Base-by-base conservation (phyloP, 2,329 filamentous ascomycete species). In the Diplodia seriata region DNA sequence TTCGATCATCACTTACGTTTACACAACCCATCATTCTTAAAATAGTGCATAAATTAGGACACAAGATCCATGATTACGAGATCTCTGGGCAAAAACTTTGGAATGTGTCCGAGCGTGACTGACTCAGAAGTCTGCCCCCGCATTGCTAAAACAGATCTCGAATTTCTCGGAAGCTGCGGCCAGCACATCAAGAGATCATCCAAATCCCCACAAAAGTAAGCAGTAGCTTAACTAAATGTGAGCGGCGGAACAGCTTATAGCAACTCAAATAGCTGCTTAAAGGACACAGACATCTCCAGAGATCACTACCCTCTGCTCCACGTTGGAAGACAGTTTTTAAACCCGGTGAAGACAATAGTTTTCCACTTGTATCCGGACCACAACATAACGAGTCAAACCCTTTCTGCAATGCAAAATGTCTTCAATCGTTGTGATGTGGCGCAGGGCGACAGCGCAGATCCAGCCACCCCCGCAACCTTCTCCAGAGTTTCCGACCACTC, bases 401-500 rank as follows among this genome's bases (percentile, higher is more conserved):
- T 14, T 18, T 26, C n/a, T 9, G 33, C 11, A 12, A 18, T 5
- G 26, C 6, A 12, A 15, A 59, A 29, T 26, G 15, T 15, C 18
- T 5, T 26, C 38, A n/a, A 59, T 38, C 47, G 33, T 23, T 23
- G 14, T 47, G 38, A 47, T 59, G 38, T 31, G 9, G 56, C 23
- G 36, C 38, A 47, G 23, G 38, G 23, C 20, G 43, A 59, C n/a
- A 12, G 20, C 33, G 56, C 20, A 59, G 38, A 59, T 59, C 56
- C 56, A 38, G 56, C 20, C 56, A 38, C 8, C 38, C n/a, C 56
- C 38, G 38, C 36, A 59, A 47, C 38, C 11, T 47, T 11, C 38
- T 12, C 20, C 38, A 47, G 38, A 47, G 26, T 29, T n/a, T 9
- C 14, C 15, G 33, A 15, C 38, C 15, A 23, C 8, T 20, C 31